Evolutionary conservation across 257 asterid species (phyloP).

Genomic region (Petunia axillaris): DNA sequence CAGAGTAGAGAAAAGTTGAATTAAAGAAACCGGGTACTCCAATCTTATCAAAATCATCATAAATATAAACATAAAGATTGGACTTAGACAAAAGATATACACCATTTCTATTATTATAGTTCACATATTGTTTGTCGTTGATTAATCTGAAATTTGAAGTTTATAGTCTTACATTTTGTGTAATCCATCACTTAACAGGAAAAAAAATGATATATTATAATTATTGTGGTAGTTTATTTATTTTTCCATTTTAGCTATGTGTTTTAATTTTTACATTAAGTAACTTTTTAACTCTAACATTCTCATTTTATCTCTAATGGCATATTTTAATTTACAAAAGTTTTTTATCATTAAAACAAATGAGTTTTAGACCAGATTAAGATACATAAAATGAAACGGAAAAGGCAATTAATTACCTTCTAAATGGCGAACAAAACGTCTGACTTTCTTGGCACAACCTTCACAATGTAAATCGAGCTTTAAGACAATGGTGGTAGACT

Average conservation of each 20-base stretch:
- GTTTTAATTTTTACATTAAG: too few species aligned
- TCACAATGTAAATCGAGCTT: constrained; percentile 44
- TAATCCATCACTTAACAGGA: neutral
- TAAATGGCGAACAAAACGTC: constrained; percentile 31
- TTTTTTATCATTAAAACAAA: too few species aligned
- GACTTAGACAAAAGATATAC: neutral
- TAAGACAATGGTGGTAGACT: constrained; percentile 24
- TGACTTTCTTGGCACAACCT: constrained; percentile 44
- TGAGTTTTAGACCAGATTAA: too few species aligned
- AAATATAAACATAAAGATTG: neutral
- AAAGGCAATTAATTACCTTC: constrained; percentile 26
- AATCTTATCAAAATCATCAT: neutral
- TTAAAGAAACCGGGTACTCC: neutral
- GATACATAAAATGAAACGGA: too few species aligned
- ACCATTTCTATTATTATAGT: neutral
- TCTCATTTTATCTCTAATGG: too few species aligned
- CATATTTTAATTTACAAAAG: too few species aligned
- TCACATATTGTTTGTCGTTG: neutral
- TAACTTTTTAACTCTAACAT: too few species aligned
- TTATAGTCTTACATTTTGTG: neutral
- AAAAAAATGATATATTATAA: too few species aligned
- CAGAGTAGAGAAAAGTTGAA: neutral
- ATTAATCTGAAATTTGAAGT: neutral
- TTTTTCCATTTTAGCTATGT: too few species aligned
- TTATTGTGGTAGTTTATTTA: too few species aligned